These are phyloP conservation scores for Nasturtium officinale DNA, from an alignment of 345 rosid species.

Conservation along the genomic window DNA sequence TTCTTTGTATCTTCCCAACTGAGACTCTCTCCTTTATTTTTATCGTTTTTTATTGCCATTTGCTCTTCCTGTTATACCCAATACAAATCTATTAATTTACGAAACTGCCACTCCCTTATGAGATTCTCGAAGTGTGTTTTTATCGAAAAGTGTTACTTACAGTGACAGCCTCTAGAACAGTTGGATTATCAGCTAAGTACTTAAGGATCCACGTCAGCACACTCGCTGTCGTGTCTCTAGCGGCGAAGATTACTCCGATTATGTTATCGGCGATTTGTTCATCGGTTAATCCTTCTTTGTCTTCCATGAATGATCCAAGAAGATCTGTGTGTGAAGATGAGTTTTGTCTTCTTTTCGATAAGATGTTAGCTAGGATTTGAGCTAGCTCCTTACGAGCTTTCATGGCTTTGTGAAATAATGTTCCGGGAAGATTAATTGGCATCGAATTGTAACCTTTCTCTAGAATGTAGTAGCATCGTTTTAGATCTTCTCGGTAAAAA, in stretches of 20 bases:
- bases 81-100: conserved; percentile 19
- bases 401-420: conserved; percentile 80
- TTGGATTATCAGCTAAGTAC: conserved; percentile 73
- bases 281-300: conserved; percentile 64
- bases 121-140: conserved; percentile 11
- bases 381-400: conserved; percentile 84
- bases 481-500: conserved; percentile 64
- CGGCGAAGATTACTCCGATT: conserved; percentile 90
- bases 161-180: conserved; percentile 73
- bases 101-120: conserved; percentile 23
- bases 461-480: conserved; percentile 65
- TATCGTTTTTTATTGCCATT: conserved; percentile 54
- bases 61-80: conserved; percentile 68
- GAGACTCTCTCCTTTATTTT: conserved; percentile 54
- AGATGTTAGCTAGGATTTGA: conserved; percentile 63
- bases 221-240: conserved; percentile 90
- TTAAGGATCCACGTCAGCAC: conserved; percentile 87
- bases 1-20: conserved; percentile 76
- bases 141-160: conserved; percentile 47
- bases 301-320: conserved; percentile 77
- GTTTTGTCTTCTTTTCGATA: conserved; percentile 60
- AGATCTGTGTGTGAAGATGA: conserved; percentile 54
- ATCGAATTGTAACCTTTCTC: conserved; percentile 88
- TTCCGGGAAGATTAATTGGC: conserved; percentile 79
- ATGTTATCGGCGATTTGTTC: conserved; percentile 88